phyloP scores from a whole-genome alignment of 305 asterid genomes.

The Ilex paraguariensis region DNA sequence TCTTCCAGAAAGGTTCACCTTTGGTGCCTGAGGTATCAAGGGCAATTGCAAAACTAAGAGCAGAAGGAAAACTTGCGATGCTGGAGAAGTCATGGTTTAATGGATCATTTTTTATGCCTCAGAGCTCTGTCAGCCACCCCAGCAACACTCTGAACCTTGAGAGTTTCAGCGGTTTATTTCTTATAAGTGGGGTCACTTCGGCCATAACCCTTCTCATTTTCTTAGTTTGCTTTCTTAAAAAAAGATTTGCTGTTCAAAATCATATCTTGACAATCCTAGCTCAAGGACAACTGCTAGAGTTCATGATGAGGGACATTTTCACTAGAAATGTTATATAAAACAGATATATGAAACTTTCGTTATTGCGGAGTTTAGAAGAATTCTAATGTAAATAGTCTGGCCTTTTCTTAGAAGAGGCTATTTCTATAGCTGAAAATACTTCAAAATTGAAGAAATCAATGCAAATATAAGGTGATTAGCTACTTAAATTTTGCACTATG shows the following conservation, averaged over 20 bases:
- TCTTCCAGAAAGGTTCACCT: slow-evolving; percentile 16
- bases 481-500: no score
- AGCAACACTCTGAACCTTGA: slow-evolving; percentile 1
- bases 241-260: neutral
- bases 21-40: slow-evolving; percentile 16
- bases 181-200: neutral
- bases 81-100: slow-evolving; percentile 18
- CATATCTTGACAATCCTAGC: neutral
- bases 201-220: neutral
- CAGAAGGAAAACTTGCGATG: slow-evolving; percentile 2
- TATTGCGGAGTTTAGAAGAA: no score
- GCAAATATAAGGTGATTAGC: no score
- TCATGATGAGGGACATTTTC: neutral
- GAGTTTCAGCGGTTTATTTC: slow-evolving; percentile 18
- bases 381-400: no score
- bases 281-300: neutral
- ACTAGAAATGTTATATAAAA: neutral
- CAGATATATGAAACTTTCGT: no score
- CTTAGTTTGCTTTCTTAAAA: neutral
- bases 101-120: no score
- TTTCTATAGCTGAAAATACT: no score
- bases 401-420: no score
- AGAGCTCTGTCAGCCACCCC: neutral
- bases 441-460: no score
- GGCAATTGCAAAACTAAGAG: slow-evolving; percentile 16